phyloP scores from a whole-genome alignment of 179 eudicot genomes.

The Beta macrorhiza region DNA sequence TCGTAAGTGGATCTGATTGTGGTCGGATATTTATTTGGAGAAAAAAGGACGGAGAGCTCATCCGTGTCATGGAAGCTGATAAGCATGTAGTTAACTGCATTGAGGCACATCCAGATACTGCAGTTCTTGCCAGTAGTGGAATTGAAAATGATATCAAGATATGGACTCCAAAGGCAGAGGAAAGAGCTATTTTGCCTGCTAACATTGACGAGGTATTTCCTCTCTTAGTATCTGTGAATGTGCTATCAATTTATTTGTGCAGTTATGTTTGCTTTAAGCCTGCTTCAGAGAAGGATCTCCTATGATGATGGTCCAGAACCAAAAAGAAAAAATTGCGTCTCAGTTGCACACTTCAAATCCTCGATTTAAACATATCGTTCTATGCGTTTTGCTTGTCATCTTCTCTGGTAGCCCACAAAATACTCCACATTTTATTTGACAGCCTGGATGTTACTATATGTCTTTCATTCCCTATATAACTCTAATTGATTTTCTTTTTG shows the following conservation, averaged over 20 bases:
- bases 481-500: not conserved
- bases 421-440: not conserved
- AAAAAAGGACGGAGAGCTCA: conserved; percentile 72
- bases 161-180: conserved; percentile 81
- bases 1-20: conserved; percentile 98
- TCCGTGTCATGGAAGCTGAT: conserved; percentile 95
- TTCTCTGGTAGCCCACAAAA: not conserved
- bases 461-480: not conserved
- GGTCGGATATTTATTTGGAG: conserved; percentile 96
- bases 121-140: conserved; percentile 89
- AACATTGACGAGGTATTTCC: conserved; percentile 65
- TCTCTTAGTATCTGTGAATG: conserved; percentile 9
- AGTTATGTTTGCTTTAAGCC: not conserved
- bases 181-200: conserved; percentile 66
- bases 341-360: not conserved
- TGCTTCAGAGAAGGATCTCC: not conserved
- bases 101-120: conserved; percentile 78
- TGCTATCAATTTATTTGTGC: not conserved
- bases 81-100: conserved; percentile 83
- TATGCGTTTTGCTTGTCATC: not conserved
- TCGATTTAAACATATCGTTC: not conserved
- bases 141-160: conserved; percentile 79
- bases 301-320: not conserved
- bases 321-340: not conserved
- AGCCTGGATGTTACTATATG: not conserved